Conservation (phyloP, 352 stramenopile genomes). For the Globisporangium cylindrosporum region DNA sequence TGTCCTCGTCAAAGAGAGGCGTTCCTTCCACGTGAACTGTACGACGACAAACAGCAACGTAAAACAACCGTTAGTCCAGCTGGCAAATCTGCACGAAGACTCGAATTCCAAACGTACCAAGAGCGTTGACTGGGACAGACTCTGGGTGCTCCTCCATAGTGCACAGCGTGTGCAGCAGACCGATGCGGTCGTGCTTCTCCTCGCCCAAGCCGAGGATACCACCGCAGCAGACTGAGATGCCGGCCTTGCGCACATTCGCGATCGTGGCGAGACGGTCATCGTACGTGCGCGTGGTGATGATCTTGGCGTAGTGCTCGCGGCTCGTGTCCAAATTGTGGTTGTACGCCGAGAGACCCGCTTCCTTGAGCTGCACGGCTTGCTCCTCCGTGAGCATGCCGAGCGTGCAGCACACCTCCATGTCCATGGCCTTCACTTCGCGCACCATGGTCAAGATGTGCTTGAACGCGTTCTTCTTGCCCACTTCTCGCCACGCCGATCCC, state of each 20-base stretch:
- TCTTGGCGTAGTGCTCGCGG: conserved; percentile 96
- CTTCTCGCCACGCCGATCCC: conserved; percentile 96
- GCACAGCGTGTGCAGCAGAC: conserved; percentile 93
- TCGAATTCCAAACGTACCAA: conserved; percentile 27
- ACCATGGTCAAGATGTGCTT: conserved; percentile 98
- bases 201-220: conserved; percentile 97
- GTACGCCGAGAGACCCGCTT: conserved; percentile 96
- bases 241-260: conserved; percentile 95
- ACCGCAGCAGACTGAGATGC: conserved; percentile 96
- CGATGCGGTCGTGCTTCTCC: conserved; percentile 92
- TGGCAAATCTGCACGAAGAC: not conserved
- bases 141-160: conserved; percentile 96
- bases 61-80: not conserved
- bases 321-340: conserved; percentile 99
- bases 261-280: conserved; percentile 97
- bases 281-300: conserved; percentile 96
- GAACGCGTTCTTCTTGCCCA: conserved; percentile 99
- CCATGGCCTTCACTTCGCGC: conserved; percentile 87
- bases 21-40: conserved; percentile 94
- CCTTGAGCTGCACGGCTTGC: conserved; percentile 95
- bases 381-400: conserved; percentile 96
- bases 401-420: conserved; percentile 96
- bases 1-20: conserved; percentile 90
- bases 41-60: not conserved
- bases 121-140: conserved; percentile 96